Evolutionary conservation across 2,329 filamentous ascomycete species (phyloP).

Genomic region (Aspergillus ruber): DNA sequence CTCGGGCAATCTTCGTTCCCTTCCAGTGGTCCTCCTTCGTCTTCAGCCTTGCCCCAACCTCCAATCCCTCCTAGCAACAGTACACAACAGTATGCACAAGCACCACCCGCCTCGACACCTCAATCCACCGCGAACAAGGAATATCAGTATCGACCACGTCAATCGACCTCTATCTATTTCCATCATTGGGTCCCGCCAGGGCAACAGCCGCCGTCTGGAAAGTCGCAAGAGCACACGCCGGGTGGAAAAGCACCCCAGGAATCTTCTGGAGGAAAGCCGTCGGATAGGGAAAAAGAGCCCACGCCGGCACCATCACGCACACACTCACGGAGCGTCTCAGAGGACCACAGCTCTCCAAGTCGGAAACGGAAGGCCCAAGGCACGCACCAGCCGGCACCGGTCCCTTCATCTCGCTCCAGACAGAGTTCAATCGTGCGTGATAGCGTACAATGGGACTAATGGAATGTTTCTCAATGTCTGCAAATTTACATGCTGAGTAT

Average conservation of each 20-base stretch:
- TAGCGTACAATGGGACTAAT: no score
- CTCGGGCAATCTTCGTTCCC: slow-evolving; percentile 9
- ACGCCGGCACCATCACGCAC: slow-evolving; percentile 53
- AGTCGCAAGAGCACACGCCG: slow-evolving; percentile 62
- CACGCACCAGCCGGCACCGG: slow-evolving; percentile 45
- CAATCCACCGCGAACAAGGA: slow-evolving; percentile 47
- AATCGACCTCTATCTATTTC: slow-evolving; percentile 75
- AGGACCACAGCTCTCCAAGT: slow-evolving; percentile 63
- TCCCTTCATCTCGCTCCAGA: slow-evolving; percentile 40
- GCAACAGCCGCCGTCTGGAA: slow-evolving; percentile 28
- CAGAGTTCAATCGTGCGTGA: background rate
- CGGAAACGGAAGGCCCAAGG: slow-evolving; percentile 74
- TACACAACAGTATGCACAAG: slow-evolving; percentile 23
- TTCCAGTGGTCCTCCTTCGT: slow-evolving; percentile 11
- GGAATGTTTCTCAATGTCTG: background rate
- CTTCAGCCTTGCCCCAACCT: slow-evolving; percentile 33
- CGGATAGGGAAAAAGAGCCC: slow-evolving; percentile 55
- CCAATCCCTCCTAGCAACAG: slow-evolving; percentile 27
- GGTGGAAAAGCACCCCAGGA: slow-evolving; percentile 62
- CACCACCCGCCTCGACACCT: slow-evolving; percentile 41
- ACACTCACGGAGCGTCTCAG: slow-evolving; percentile 47
- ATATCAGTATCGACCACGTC: slow-evolving; percentile 50
- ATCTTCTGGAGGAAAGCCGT: slow-evolving; percentile 11
- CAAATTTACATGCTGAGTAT: background rate
- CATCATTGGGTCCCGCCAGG: slow-evolving; percentile 85